phyloP scores from a whole-genome alignment of 2,329 filamentous ascomycete genomes.

The Colletotrichum sp. region DNA sequence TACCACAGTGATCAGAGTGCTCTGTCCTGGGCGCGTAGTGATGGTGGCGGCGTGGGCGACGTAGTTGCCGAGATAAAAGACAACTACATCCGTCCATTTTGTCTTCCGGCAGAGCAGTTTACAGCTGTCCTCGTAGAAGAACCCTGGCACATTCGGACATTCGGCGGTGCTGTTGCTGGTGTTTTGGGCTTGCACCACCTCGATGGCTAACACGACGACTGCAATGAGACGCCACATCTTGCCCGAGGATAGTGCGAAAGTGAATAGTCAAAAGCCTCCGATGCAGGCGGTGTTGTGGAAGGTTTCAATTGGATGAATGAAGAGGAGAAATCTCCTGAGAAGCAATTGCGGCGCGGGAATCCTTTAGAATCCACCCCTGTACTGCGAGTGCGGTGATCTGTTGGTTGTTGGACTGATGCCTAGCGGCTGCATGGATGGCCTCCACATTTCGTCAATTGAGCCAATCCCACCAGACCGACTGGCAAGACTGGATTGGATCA shows the following conservation, averaged over 20 bases:
- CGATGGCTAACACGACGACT: not conserved
- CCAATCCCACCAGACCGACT: not conserved
- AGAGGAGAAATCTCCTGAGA: not conserved
- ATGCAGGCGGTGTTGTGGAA: accelerated
- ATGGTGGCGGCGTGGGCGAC: not conserved
- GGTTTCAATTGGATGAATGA: not conserved
- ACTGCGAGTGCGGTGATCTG: not conserved
- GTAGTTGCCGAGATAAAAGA: not conserved
- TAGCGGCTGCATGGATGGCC: not conserved
- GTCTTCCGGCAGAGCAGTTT: not conserved
- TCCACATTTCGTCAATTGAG: not conserved
- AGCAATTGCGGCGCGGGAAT: not conserved
- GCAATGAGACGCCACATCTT: not conserved
- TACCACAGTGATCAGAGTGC: not conserved
- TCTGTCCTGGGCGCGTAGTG: not conserved
- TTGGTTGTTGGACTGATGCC: not conserved
- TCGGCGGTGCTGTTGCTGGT: accelerated
- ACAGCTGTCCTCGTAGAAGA: not conserved
- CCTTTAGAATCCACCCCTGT: not conserved
- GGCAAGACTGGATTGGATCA: not conserved
- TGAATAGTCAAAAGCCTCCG: not conserved
- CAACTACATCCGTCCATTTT: not conserved
- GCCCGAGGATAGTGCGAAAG: not conserved
- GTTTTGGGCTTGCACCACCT: not conserved
- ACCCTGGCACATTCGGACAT: not conserved